Conservation (phyloP, 2,329 filamentous ascomycete species). For the Teratosphaeria pseudoeucalypti region DNA sequence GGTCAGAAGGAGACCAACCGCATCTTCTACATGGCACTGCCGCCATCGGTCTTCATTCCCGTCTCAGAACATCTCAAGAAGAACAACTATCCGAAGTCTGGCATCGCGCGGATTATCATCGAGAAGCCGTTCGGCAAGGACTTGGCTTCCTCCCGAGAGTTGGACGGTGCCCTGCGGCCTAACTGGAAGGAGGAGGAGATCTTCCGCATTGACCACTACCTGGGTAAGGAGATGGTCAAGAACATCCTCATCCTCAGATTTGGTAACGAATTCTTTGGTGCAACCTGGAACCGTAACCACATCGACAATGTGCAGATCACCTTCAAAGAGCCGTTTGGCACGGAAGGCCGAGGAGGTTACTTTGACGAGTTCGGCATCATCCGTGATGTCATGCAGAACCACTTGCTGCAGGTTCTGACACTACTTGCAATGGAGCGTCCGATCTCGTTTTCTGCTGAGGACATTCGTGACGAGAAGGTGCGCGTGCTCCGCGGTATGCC, state of each 20-base stretch:
- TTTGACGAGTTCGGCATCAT: constrained; percentile 99
- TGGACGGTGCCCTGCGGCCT: constrained; percentile 88
- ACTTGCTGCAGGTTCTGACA: constrained; percentile 90
- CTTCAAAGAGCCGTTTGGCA: constrained; percentile 99
- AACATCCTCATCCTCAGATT: constrained; percentile 97
- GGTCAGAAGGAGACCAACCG: constrained; percentile 75
- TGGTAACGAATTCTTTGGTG: constrained; percentile 96
- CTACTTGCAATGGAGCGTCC: constrained; percentile 96
- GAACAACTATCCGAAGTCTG: constrained; percentile 87
- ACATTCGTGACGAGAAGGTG: constrained; percentile 98
- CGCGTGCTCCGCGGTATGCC: constrained; percentile 89
- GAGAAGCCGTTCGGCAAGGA: constrained; percentile 99
- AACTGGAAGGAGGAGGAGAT: constrained; percentile 99
- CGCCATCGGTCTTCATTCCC: constrained; percentile 93
- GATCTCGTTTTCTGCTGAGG: constrained; percentile 95
- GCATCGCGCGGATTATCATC: constrained; percentile 89
- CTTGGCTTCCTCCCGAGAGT: constrained; percentile 80
- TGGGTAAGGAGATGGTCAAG: constrained; percentile 99
- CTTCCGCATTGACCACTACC: constrained; percentile 98
- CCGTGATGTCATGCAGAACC: constrained; percentile 99
- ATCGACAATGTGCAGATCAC: constrained; percentile 99
- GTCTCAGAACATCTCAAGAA: constrained; percentile 95
- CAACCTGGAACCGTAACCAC: constrained; percentile 98
- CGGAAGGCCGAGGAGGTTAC: constrained; percentile 93
- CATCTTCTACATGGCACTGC: constrained; percentile 98